These are phyloP conservation scores for Orbilia blumenaviensis DNA, from an alignment of 2,329 filamentous ascomycete genomes.

Conservation along the genomic window DNA sequence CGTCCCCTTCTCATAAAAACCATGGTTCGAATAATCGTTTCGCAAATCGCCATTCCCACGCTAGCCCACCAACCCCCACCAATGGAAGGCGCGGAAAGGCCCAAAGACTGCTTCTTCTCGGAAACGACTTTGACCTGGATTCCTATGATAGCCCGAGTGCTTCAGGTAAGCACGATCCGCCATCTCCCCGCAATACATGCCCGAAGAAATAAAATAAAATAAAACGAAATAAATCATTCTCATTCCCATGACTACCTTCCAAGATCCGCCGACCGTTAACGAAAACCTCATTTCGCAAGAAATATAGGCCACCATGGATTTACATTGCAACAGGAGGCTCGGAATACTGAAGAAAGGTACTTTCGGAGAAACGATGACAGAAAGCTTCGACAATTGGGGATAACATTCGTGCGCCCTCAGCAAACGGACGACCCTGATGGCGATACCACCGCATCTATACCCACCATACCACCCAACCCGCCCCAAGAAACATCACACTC, in stretches of 20 bases:
- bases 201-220: no score
- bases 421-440: not conserved
- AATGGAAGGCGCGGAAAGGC: slow-evolving; percentile 22
- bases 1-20: slow-evolving; percentile 6
- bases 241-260: not conserved
- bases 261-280: not conserved
- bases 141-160: not conserved
- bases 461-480: not conserved
- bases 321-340: slow-evolving; percentile 68
- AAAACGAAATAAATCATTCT: not conserved
- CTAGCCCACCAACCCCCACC: not conserved
- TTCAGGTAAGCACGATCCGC: slow-evolving; percentile 32
- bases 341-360: slow-evolving; percentile 65
- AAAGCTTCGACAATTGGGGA: slow-evolving; percentile 34
- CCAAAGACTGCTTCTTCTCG: slow-evolving; percentile 29
- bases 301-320: slow-evolving; percentile 36
- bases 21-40: not conserved
- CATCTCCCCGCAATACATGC: not conserved
- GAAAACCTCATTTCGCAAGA: not conserved
- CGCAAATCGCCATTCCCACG: not conserved
- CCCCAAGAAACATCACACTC: not conserved
- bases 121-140: slow-evolving; percentile 13
- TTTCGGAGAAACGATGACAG: slow-evolving; percentile 34
- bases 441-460: not conserved
- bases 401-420: slow-evolving; percentile 38